phyloP scores from a whole-genome alignment of 192 early-diverging fungal genomes.

The Coemansia sp. region DNA sequence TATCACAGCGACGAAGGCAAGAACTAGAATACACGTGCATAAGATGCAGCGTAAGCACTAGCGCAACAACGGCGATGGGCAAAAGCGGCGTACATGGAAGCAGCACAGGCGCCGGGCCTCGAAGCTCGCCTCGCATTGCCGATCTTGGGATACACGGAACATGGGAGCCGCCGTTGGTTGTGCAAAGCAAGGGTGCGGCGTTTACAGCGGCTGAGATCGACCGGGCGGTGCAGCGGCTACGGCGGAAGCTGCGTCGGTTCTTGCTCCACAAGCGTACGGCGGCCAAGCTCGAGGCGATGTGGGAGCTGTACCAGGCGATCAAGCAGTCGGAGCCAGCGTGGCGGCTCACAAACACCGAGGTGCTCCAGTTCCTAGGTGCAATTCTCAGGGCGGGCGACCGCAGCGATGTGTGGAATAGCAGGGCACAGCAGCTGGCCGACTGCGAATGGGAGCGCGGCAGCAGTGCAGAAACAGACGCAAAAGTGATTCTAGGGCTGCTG shows the following conservation, averaged over 20 bases:
- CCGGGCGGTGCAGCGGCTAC: slow-evolving; percentile 19
- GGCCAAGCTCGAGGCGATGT: slow-evolving; percentile 35
- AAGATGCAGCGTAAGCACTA: neutral
- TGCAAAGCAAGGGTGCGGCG: neutral
- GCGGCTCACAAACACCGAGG: slow-evolving; percentile 17
- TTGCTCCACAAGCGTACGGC: slow-evolving; percentile 21
- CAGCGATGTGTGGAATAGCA: slow-evolving; percentile 20
- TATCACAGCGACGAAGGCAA: neutral
- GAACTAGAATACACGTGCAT: neutral
- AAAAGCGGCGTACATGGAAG: neutral
- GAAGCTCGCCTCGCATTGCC: slow-evolving; percentile 12
- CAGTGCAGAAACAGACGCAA: neutral
- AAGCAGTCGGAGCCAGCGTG: slow-evolving; percentile 3
- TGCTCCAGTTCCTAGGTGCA: slow-evolving; percentile 32
- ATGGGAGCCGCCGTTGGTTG: slow-evolving; percentile 28
- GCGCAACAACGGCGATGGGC: neutral
- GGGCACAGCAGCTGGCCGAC: slow-evolving; percentile 23
- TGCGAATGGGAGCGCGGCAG: neutral
- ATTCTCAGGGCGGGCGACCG: slow-evolving; percentile 21
- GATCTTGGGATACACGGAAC: slow-evolving; percentile 3
- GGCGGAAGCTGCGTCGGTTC: slow-evolving; percentile 33
- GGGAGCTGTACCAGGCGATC: slow-evolving; percentile 29
- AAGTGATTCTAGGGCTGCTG: slow-evolving; percentile 20
- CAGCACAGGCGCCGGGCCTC: neutral
- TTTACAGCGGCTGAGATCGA: slow-evolving; percentile 20